Evolutionary conservation across 345 rosid genomes (phyloP).

Genomic region (Acer negundo): DNA sequence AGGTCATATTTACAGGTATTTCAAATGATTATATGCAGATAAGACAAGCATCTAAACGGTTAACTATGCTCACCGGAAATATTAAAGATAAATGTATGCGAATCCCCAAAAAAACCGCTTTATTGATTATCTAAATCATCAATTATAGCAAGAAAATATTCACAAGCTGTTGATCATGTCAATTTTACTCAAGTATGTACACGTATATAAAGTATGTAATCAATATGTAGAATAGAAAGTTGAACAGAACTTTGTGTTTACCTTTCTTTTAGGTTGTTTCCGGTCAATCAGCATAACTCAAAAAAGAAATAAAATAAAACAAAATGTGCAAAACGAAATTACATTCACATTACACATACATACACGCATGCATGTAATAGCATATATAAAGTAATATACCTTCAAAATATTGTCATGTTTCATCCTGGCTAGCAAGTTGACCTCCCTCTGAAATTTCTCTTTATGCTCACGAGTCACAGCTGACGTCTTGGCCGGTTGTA

Average conservation of each 20-base stretch:
- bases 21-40: not conserved
- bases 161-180: not conserved
- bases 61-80: not conserved
- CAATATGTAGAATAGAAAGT: not conserved
- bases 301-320: not conserved
- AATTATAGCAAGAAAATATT: not conserved
- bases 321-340: not conserved
- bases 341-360: not conserved
- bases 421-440: constrained; percentile 44
- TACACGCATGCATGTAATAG: not conserved
- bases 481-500: constrained; percentile 41
- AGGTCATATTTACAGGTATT: not conserved
- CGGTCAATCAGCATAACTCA: not conserved
- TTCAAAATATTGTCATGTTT: constrained; percentile 53
- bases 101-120: not conserved
- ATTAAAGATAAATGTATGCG: not conserved
- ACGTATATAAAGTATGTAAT: not conserved
- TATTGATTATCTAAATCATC: not conserved
- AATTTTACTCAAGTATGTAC: not conserved
- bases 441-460: constrained; percentile 56
- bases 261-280: not conserved
- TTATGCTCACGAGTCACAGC: constrained; percentile 35
- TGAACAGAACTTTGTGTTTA: not conserved
- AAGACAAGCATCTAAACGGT: not conserved
- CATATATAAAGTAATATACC: constrained; percentile 33